phyloP scores from a whole-genome alignment of 2,329 filamentous ascomycete genomes.

The Beauveria pseudobassiana region DNA sequence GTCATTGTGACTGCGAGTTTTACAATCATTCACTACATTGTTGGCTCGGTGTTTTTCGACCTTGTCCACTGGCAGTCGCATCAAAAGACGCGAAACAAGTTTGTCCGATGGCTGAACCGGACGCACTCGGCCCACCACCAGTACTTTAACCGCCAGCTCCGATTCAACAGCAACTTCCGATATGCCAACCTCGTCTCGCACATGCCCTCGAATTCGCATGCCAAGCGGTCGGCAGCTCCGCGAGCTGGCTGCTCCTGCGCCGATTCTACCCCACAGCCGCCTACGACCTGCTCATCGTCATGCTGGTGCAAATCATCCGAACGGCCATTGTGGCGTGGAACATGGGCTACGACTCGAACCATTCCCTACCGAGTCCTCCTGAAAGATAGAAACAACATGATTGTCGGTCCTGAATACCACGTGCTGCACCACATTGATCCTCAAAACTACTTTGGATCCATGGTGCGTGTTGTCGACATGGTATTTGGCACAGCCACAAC shows the following conservation, averaged over 20 bases:
- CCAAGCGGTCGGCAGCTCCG: slow-evolving; percentile 5
- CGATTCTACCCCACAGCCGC: background rate
- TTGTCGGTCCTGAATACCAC: slow-evolving; percentile 16
- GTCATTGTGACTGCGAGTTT: background rate
- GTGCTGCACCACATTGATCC: slow-evolving; percentile 16
- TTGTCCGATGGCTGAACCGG: slow-evolving; percentile 9
- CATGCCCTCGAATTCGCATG: slow-evolving; percentile 12
- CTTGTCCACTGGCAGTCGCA: slow-evolving; percentile 12
- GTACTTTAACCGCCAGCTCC: slow-evolving; percentile 11
- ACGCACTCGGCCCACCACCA: slow-evolving; percentile 12
- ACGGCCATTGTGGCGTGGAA: slow-evolving; percentile 12
- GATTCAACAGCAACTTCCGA: slow-evolving; percentile 6
- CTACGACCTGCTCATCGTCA: slow-evolving; percentile 5
- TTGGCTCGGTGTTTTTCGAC: slow-evolving; percentile 9
- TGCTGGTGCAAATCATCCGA: slow-evolving; percentile 1
- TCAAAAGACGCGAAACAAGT: slow-evolving; percentile 1
- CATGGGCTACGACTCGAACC: slow-evolving; percentile 14
- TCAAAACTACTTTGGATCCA: slow-evolving; percentile 17
- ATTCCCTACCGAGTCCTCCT: slow-evolving; percentile 9
- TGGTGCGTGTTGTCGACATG: slow-evolving; percentile 14
- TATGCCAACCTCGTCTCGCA: slow-evolving; percentile 9
- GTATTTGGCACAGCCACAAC: slow-evolving; percentile 13
- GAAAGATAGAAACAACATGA: slow-evolving; percentile 10
- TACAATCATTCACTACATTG: slow-evolving; percentile 6
- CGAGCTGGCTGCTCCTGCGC: slow-evolving; percentile 7